Evolutionary conservation across 2,329 filamentous ascomycete species (phyloP).

Genomic region (Alternaria consortialis): DNA sequence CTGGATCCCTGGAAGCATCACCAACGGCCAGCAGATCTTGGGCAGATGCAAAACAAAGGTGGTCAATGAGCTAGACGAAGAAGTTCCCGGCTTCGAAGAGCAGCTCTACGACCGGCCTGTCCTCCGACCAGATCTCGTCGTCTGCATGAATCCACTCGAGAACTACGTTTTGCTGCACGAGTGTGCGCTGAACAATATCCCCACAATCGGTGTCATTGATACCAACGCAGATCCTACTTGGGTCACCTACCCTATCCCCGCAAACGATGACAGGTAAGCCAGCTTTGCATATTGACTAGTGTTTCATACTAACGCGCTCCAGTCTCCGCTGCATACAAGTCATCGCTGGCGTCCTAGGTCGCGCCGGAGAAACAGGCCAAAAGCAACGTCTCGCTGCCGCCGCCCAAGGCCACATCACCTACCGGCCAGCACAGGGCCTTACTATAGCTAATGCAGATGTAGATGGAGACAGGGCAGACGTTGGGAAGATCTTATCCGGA

Average conservation of each 20-base stretch:
- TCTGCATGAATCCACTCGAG: constrained; percentile 91
- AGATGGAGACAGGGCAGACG: background rate
- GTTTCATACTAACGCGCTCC: constrained; percentile 24
- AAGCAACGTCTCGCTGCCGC: constrained; percentile 71
- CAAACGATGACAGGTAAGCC: constrained; percentile 89
- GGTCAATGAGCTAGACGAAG: constrained; percentile 76
- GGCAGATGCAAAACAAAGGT: constrained; percentile 73
- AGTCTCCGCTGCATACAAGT: constrained; percentile 84
- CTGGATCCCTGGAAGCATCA: constrained; percentile 91
- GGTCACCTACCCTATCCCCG: constrained; percentile 96
- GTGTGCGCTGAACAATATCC: constrained; percentile 85
- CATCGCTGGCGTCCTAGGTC: constrained; percentile 84
- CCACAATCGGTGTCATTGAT: constrained; percentile 93
- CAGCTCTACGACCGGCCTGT: constrained; percentile 71
- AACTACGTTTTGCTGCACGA: constrained; percentile 92
- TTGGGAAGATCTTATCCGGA: background rate
- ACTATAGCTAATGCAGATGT: constrained; percentile 28
- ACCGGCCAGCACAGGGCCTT: constrained; percentile 46
- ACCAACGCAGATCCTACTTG: constrained; percentile 91
- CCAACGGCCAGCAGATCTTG: constrained; percentile 92
- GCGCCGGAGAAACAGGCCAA: constrained; percentile 82
- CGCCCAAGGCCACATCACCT: constrained; percentile 69
- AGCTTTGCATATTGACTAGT: background rate
- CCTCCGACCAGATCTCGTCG: constrained; percentile 86
- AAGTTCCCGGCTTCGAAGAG: constrained; percentile 69